Evolutionary conservation across 176 grass and related monocot genomes (phyloP).

Genomic region (Carex pumila): DNA sequence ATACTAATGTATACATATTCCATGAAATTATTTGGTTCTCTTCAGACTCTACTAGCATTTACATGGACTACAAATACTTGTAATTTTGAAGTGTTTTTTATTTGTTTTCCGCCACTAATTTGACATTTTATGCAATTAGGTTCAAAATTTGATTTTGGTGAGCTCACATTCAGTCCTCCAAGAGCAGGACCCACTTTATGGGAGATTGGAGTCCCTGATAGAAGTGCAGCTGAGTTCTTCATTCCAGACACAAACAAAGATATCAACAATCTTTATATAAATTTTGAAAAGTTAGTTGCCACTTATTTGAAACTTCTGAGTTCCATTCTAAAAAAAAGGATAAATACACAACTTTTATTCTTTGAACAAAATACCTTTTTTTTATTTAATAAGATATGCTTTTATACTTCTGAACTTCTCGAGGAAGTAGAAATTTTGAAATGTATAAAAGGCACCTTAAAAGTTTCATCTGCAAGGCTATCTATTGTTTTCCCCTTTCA

Average conservation of each 20-base stretch:
- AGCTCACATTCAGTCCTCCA: slow-evolving; percentile 54
- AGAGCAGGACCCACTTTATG: slow-evolving; percentile 59
- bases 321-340: not conserved
- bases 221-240: slow-evolving; percentile 67
- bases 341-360: not conserved
- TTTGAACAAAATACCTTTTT: not conserved
- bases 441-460: too few relatives aligned
- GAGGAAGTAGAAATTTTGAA: not conserved
- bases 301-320: not conserved
- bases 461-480: not conserved
- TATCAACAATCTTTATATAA: slow-evolving; percentile 33
- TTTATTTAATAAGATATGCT: not conserved
- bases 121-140: slow-evolving; percentile 4
- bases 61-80: not conserved
- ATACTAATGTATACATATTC: not conserved
- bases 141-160: slow-evolving; percentile 24
- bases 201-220: slow-evolving; percentile 72
- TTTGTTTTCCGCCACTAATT: not conserved
- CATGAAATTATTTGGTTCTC: not conserved
- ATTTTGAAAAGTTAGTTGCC: slow-evolving; percentile 26
- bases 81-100: not conserved
- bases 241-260: slow-evolving; percentile 45
- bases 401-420: not conserved
- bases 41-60: not conserved
- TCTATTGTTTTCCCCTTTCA: not conserved